Base-by-base conservation (phyloP, 2,329 filamentous ascomycete species). In the Cladosporium sp. region DNA sequence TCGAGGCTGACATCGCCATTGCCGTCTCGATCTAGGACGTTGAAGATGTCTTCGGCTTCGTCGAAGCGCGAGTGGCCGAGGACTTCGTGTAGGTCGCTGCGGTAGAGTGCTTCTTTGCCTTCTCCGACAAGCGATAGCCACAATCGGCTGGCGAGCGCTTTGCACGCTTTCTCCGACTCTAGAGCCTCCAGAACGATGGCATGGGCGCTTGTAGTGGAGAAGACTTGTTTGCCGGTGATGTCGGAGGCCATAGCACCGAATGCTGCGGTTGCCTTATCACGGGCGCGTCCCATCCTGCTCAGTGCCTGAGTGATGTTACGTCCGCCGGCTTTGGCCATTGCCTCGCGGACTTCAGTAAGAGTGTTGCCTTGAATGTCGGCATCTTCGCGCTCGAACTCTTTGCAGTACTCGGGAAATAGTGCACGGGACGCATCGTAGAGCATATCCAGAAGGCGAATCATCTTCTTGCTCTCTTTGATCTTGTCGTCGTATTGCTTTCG, bases 211-310 rank as follows among this genome's bases (percentile, higher is more conserved):
- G 66, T 74, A 0, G 71, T 68, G n/a, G 66, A 93, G 80, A 95
- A 93, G 38, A 94, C 88, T 72, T 93, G 86, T 80, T 93, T 93
- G 69, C 92, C 92, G 0, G 92, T 93, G 68, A 96, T 92, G 74
- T 96, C 92, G 3, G 90, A 90, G 1, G 92, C 92, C 65, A 96
- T 86, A 74, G 93, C 92, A 30, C 92, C 92, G 77, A 96, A 92
- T 0, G 89, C 90, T 0, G 91, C 91, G 0, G 92, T 93, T 64
- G 95, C 87, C 79, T 93, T 95, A 81, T 92, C 92, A 71, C 92
- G 90, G 52, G 94, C 82, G 18, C 91, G 87, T 49, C 89, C 89
- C 65, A 78, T 72, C 26, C 77, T 76, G 66, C 84, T 82, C 65
- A 95, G 88, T 21, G 94, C 78, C 68, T 85, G 86, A 81, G 92